Conservation (phyloP, 2,329 filamentous ascomycete genomes). For the Fusarium tricinctum region DNA sequence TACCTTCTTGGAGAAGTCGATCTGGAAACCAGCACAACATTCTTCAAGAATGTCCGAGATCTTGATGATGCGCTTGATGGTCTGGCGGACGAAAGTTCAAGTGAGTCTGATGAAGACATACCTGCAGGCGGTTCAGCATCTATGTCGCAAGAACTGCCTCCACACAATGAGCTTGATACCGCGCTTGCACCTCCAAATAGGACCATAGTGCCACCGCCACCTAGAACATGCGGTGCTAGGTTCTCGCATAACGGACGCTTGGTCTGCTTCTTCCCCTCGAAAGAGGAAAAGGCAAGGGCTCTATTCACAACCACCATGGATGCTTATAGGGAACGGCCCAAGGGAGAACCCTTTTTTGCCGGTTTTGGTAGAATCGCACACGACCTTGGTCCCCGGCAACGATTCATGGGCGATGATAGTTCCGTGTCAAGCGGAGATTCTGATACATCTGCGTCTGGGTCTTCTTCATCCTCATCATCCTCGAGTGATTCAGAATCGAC, state of each 20-base stretch:
- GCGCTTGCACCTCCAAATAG: constrained; percentile 67
- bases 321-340: constrained; percentile 62
- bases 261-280: constrained; percentile 77
- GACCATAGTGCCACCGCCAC: constrained; percentile 68
- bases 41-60: constrained; percentile 75
- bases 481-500: constrained; percentile 74
- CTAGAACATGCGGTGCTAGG: constrained; percentile 70
- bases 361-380: constrained; percentile 69
- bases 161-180: constrained; percentile 67
- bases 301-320: constrained; percentile 64
- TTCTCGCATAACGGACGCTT: constrained; percentile 74
- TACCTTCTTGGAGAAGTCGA: constrained; percentile 75
- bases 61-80: constrained; percentile 69
- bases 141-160: constrained; percentile 73
- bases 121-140: constrained; percentile 67
- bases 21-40: constrained; percentile 70
- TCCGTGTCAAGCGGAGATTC: constrained; percentile 67
- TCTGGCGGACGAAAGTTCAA: constrained; percentile 82
- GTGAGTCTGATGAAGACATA: constrained; percentile 78
- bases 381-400: constrained; percentile 64
- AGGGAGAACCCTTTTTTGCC: constrained; percentile 69
- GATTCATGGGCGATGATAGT: constrained; percentile 63
- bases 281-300: constrained; percentile 70
- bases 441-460: constrained; percentile 64
- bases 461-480: constrained; percentile 66